Percentiles rank a stretch among this genome's conserved stretches.
Conservation (phyloP, 345 rosid species). For the Mallotus nudiflorus region DNA sequence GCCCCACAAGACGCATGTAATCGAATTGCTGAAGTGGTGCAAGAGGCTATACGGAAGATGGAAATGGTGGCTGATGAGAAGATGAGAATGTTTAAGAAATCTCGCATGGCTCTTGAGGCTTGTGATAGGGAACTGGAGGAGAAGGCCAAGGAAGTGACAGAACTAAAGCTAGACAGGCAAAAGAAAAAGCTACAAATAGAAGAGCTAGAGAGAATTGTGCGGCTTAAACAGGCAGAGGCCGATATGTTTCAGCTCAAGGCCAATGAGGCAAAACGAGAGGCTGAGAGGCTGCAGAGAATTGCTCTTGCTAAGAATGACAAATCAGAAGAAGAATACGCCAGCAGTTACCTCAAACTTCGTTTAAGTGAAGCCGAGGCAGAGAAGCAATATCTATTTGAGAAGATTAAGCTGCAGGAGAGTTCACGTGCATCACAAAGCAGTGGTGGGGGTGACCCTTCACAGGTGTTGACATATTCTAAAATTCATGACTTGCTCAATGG, state of each 20-base stretch:
- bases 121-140: slow-evolving; percentile 92
- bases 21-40: slow-evolving; percentile 90
- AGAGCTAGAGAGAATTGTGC: slow-evolving; percentile 86
- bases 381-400: slow-evolving; percentile 89
- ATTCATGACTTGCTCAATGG: slow-evolving; percentile 62
- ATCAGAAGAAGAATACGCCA: slow-evolving; percentile 93
- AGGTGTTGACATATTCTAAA: slow-evolving; percentile 60
- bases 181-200: slow-evolving; percentile 84
- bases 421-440: slow-evolving; percentile 55
- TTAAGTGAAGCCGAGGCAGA: slow-evolving; percentile 98
- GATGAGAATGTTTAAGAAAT: slow-evolving; percentile 89
- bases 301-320: slow-evolving; percentile 86
- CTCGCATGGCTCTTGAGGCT: slow-evolving; percentile 67
- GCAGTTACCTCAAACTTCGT: slow-evolving; percentile 76
- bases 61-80: slow-evolving; percentile 98
- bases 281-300: slow-evolving; percentile 86
- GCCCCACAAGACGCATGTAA: slow-evolving; percentile 98
- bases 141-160: slow-evolving; percentile 84
- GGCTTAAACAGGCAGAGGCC: slow-evolving; percentile 95
- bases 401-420: slow-evolving; percentile 87
- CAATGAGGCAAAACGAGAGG: slow-evolving; percentile 85
- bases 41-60: slow-evolving; percentile 93
- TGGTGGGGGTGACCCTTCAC: slow-evolving; percentile 66
- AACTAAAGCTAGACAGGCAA: slow-evolving; percentile 71
- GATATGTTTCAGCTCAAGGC: slow-evolving; percentile 99